Conservation (phyloP, 805 yeast species). For the Kluyveromyces nonfermentans region DNA sequence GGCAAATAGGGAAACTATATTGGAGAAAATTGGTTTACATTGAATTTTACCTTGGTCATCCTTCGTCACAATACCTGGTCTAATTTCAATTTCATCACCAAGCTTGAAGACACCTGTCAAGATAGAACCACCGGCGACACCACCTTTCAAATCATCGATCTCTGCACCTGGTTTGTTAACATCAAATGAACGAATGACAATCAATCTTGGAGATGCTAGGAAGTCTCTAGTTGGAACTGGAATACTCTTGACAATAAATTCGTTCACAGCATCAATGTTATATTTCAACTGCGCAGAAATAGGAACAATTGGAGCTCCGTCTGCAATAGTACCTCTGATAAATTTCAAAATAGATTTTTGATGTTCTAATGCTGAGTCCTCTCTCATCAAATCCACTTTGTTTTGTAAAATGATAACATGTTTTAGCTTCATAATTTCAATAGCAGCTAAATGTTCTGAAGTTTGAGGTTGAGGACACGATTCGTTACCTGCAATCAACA, state of each 20-base stretch:
- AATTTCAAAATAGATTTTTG: slow-evolving; percentile 85
- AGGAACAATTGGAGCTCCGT: slow-evolving; percentile 98
- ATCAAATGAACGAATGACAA: slow-evolving; percentile 96
- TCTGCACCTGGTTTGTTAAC: slow-evolving; percentile 99
- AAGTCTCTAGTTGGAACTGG: slow-evolving; percentile 97
- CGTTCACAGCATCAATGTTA: slow-evolving; percentile 97
- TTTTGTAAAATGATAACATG: slow-evolving; percentile 95
- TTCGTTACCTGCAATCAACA: slow-evolving; percentile 96
- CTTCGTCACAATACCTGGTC: slow-evolving; percentile 98
- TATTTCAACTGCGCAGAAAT: slow-evolving; percentile 97
- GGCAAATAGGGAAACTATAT: slow-evolving; percentile 89
- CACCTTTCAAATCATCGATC: slow-evolving; percentile 94
- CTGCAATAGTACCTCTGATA: slow-evolving; percentile 96
- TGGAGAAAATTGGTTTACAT: slow-evolving; percentile 92
- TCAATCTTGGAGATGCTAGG: slow-evolving; percentile 84
- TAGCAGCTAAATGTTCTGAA: slow-evolving; percentile 97
- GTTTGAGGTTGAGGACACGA: slow-evolving; percentile 99
- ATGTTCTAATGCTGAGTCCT: slow-evolving; percentile 92
- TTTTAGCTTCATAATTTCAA: slow-evolving; percentile 96
- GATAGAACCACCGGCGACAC: slow-evolving; percentile 99
- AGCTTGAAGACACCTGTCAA: slow-evolving; percentile 92
- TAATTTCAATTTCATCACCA: slow-evolving; percentile 96
- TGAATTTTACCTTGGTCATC: slow-evolving; percentile 81
- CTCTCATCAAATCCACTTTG: slow-evolving; percentile 97
- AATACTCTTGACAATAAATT: slow-evolving; percentile 83